Percentiles rank a stretch among this genome's conserved stretches.
These are phyloP conservation scores for Talaromyces sp. DNA, from an alignment of 2,329 filamentous ascomycete species.

Conservation along the genomic window DNA sequence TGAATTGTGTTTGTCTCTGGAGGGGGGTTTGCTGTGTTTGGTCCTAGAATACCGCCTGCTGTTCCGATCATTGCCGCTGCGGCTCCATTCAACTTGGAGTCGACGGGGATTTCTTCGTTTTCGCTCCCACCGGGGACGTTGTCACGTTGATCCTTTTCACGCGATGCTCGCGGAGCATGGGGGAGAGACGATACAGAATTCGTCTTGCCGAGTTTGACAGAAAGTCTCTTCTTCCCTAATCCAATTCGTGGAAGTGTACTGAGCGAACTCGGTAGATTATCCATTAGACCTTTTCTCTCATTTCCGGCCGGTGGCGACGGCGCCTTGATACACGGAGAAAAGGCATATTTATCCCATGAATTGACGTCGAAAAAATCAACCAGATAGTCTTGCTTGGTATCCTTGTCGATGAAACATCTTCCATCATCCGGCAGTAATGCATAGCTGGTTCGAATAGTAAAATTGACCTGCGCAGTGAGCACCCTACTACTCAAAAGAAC, in stretches of 20 bases:
- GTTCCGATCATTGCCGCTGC: neutral
- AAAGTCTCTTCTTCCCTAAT: slow-evolving; percentile 33
- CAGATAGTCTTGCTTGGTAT: slow-evolving; percentile 71
- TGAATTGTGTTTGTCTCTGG: slow-evolving; percentile 27
- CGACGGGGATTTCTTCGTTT: neutral
- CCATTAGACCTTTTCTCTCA: slow-evolving; percentile 28
- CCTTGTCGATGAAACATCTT: slow-evolving; percentile 77
- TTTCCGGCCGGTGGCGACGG: slow-evolving; percentile 55
- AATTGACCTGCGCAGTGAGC: slow-evolving; percentile 87
- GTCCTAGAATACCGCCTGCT: slow-evolving; percentile 4
- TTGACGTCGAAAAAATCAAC: slow-evolving; percentile 78
- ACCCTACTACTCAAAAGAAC: slow-evolving; percentile 85
- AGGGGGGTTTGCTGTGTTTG: slow-evolving; percentile 19
- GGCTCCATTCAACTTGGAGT: neutral
- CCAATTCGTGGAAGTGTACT: slow-evolving; percentile 15
- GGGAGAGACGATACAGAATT: slow-evolving; percentile 9
- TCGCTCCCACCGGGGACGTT: slow-evolving; percentile 5
- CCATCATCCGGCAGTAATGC: slow-evolving; percentile 81
- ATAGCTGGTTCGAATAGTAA: slow-evolving; percentile 81
- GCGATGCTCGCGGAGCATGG: slow-evolving; percentile 14
- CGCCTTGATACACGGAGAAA: slow-evolving; percentile 71
- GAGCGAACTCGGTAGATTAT: slow-evolving; percentile 35
- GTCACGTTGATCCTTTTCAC: slow-evolving; percentile 16
- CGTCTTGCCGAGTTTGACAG: slow-evolving; percentile 24
- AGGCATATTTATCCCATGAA: slow-evolving; percentile 71